Conservation (phyloP, 257 asterid species). For the Thymus quinquecostatus region DNA sequence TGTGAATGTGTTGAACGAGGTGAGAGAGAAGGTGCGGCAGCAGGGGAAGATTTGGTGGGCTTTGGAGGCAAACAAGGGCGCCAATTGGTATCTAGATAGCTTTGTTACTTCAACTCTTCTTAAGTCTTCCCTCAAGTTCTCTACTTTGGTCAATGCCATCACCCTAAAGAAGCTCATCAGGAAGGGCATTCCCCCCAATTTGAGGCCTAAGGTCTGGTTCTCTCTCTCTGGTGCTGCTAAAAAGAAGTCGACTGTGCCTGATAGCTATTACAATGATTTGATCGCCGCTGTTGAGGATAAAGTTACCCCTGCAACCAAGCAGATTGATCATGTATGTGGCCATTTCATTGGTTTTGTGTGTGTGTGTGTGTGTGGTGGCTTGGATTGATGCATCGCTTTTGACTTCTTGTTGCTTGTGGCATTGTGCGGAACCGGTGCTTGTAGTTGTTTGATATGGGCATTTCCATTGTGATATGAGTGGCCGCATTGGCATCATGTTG, state of each 20-base stretch:
- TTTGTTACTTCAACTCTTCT: constrained; percentile 54
- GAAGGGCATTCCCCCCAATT: constrained; percentile 90
- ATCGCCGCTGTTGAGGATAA: constrained; percentile 72
- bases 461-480: neutral
- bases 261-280: constrained; percentile 83
- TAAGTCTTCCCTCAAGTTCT: constrained; percentile 74
- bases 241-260: constrained; percentile 97
- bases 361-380: neutral
- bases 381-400: neutral
- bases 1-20: constrained; percentile 96
- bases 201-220: constrained; percentile 96
- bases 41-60: constrained; percentile 97
- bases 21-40: constrained; percentile 92
- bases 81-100: constrained; percentile 82
- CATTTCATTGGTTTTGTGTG: neutral
- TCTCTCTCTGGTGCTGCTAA: constrained; percentile 93
- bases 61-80: constrained; percentile 84
- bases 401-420: neutral
- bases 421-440: neutral
- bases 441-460: neutral
- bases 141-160: constrained; percentile 78
- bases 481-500: neutral
- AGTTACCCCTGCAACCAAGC: constrained; percentile 92
- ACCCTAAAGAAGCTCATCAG: constrained; percentile 89
- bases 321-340: constrained; percentile 89